Conservation (phyloP, 441 rosid genomes). For the Isatis lusitanica region DNA sequence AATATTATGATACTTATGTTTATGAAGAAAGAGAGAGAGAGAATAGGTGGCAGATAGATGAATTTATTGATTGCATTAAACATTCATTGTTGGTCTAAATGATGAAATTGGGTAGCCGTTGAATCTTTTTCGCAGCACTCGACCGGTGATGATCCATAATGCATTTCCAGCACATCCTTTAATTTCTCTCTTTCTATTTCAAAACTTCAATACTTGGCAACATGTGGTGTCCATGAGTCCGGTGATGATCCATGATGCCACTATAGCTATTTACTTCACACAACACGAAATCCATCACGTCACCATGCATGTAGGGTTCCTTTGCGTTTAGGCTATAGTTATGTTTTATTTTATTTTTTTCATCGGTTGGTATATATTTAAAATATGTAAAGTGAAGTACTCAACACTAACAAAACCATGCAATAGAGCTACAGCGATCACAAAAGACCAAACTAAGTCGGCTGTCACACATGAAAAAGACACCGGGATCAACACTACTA, state of each 20-base stretch:
- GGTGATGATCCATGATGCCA: conserved; percentile 1
- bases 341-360: neutral
- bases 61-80: conserved; percentile 43
- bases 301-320: conserved; percentile 7
- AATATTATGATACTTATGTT: neutral
- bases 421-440: no score
- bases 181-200: neutral
- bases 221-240: conserved; percentile 27
- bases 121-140: conserved; percentile 7
- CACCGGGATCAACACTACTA: no score
- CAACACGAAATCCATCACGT: conserved; percentile 10
- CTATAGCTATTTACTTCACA: neutral
- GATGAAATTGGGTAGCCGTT: conserved; percentile 40
- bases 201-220: conserved; percentile 22
- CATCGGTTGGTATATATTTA: no score
- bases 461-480: no score
- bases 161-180: conserved; percentile 24
- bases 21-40: conserved; percentile 30
- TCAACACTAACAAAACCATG: no score
- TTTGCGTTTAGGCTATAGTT: neutral
- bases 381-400: no score
- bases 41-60: conserved; percentile 36
- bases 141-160: neutral
- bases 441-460: no score
- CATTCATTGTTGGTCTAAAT: conserved; percentile 32